phyloP scores from a whole-genome alignment of 345 rosid genomes.

The Salix suchowensis region DNA sequence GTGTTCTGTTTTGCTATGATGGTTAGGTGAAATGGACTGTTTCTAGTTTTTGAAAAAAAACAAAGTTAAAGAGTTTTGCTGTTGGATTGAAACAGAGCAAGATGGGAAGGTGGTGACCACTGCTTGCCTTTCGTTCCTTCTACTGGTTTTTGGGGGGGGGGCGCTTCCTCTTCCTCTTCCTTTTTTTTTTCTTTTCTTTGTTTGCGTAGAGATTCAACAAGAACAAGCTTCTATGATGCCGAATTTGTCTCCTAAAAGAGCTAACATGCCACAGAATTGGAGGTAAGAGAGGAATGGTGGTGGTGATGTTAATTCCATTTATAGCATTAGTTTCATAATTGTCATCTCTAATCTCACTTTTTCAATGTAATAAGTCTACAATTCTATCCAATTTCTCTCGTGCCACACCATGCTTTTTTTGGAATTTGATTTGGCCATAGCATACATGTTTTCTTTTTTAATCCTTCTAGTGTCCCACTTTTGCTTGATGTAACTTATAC shows the following conservation, averaged over 20 bases:
- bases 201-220: neutral
- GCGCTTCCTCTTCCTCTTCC: neutral
- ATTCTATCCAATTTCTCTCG: too few species aligned
- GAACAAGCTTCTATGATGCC: slow-evolving; percentile 39
- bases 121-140: slow-evolving; percentile 18
- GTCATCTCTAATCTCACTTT: neutral
- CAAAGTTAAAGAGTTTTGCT: neutral
- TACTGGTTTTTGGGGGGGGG: neutral
- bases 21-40: neutral
- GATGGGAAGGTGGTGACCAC: slow-evolving; percentile 10
- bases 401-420: neutral
- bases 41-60: slow-evolving; percentile 2
- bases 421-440: neutral
- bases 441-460: neutral
- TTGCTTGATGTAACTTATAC: too few species aligned
- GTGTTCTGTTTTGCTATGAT: neutral
- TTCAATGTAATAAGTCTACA: neutral
- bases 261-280: slow-evolving; percentile 69
- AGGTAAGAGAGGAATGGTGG: slow-evolving; percentile 28
- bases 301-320: slow-evolving; percentile 32
- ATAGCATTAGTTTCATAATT: slow-evolving; percentile 11
- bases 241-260: slow-evolving; percentile 51
- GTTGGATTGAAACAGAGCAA: slow-evolving; percentile 18
- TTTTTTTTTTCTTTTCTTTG: neutral
- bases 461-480: too few species aligned